A percentile compares a stretch with the other conserved stretches of the same genome.
Conservation (phyloP, 257 asterid species). For the Cynanchum wilfordii region DNA sequence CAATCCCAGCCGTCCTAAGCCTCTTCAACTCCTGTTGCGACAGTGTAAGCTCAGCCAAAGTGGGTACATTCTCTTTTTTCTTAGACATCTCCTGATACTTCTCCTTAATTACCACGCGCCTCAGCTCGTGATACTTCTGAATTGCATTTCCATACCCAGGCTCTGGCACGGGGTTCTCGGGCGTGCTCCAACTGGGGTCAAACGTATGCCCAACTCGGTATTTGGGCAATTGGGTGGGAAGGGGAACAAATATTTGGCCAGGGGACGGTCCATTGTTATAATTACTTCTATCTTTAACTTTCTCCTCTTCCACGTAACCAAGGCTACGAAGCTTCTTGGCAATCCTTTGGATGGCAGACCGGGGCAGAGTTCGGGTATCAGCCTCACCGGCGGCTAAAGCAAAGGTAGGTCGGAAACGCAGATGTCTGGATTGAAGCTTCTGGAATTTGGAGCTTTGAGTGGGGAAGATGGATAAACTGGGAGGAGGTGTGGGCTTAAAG, state of each 20-base stretch:
- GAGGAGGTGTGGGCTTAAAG: constrained; percentile 22
- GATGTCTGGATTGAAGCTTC: constrained; percentile 20
- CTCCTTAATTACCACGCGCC: constrained; percentile 51
- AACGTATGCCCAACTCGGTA: constrained; percentile 84
- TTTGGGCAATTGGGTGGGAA: constrained; percentile 66
- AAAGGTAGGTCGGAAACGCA: constrained; percentile 37
- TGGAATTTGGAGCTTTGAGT: constrained; percentile 14
- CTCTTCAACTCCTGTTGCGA: constrained; percentile 60
- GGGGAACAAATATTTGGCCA: constrained; percentile 78
- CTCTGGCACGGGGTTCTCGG: constrained; percentile 74
- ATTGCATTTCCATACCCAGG: constrained; percentile 74
- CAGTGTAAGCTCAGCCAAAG: constrained; percentile 79
- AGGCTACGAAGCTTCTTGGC: constrained; percentile 90
- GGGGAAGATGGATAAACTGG: constrained; percentile 12
- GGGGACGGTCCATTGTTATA: constrained; percentile 40
- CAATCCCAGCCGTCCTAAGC: constrained; percentile 62
- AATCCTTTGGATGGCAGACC: constrained; percentile 70
- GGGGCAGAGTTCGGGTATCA: constrained; percentile 41
- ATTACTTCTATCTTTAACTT: constrained; percentile 18
- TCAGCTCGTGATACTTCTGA: constrained; percentile 56
- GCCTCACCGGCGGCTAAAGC: constrained; percentile 26
- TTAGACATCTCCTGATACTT: constrained; percentile 60
- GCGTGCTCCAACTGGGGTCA: constrained; percentile 95
- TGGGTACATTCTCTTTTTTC: constrained; percentile 50
- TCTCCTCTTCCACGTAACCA: constrained; percentile 56